A percentile compares a stretch with the other conserved stretches of the same genome.
phyloP scores from a whole-genome alignment of 257 asterid genomes.

The Anisodus acutangulus region DNA sequence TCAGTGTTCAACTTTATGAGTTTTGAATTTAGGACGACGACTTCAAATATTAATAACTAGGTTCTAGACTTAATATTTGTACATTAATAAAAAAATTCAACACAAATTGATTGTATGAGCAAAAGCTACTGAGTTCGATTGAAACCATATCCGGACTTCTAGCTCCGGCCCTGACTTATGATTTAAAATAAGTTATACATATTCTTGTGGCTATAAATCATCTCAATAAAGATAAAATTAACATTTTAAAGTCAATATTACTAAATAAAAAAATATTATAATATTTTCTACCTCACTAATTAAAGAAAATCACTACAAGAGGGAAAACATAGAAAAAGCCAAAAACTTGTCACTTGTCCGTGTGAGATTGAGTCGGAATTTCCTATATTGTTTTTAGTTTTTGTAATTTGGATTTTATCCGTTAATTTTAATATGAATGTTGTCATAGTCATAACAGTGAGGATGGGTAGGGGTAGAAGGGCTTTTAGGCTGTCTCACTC shows the following conservation, averaged over 20 bases:
- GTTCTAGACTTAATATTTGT: too few relatives aligned
- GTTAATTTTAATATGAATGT: background rate
- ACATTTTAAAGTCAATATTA: too few relatives aligned
- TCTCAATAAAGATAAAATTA: too few relatives aligned
- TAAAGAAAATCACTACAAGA: background rate
- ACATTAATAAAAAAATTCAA: too few relatives aligned
- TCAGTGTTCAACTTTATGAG: background rate
- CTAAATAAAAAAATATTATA: too few relatives aligned
- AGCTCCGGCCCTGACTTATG: background rate
- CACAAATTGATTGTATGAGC: too few relatives aligned
- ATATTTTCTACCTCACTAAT: too few relatives aligned
- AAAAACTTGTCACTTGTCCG: conserved; percentile 21
- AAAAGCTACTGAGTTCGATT: too few relatives aligned
- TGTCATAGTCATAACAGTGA: conserved; percentile 1
- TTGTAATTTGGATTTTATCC: background rate
- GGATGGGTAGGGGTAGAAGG: background rate
- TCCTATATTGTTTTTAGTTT: background rate
- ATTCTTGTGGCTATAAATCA: too few relatives aligned
- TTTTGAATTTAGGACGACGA: background rate
- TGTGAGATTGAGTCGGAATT: conserved; percentile 25
- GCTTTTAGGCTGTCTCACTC: conserved; percentile 32
- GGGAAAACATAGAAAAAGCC: background rate
- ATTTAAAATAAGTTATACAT: too few relatives aligned
- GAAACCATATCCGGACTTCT: background rate
- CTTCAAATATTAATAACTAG: background rate